Conservation (phyloP, 2,329 filamentous ascomycete genomes). For the Helminthosporium solani region DNA sequence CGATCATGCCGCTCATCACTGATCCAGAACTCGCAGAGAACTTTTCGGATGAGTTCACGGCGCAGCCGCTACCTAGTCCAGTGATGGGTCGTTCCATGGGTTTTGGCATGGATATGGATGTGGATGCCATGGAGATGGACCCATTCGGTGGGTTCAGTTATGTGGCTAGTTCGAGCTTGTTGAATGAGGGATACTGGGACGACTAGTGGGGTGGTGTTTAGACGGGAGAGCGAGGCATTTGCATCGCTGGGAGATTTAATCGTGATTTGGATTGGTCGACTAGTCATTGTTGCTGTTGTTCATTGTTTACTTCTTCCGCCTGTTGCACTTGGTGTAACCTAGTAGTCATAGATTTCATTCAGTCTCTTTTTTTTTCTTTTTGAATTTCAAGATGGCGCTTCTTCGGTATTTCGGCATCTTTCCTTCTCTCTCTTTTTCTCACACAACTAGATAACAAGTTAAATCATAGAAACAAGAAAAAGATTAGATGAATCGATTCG, state of each 20-base stretch:
- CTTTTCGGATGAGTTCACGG: conserved; percentile 90
- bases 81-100: conserved; percentile 44
- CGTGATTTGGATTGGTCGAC: not conserved
- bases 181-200: conserved; percentile 43
- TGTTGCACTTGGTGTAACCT: not conserved
- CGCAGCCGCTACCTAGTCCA: conserved; percentile 72
- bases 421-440: too few species aligned
- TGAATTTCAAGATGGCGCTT: not conserved
- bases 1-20: conserved; percentile 90
- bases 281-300: not conserved
- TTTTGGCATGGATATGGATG: conserved; percentile 22
- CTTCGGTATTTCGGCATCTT: too few species aligned
- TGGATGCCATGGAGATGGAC: conserved; percentile 39
- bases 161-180: conserved; percentile 53
- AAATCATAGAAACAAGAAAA: too few species aligned
- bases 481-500: too few species aligned
- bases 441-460: too few species aligned
- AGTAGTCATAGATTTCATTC: not conserved
- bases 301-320: not conserved
- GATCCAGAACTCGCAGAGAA: conserved; percentile 97
- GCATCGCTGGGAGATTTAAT: not conserved
- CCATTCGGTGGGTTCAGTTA: conserved; percentile 57
- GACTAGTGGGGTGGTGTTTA: not conserved
- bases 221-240: not conserved
- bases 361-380: too few species aligned